Conservation (phyloP, 768 basidiomycete genomes). For the Butyriboletus loyo region DNA sequence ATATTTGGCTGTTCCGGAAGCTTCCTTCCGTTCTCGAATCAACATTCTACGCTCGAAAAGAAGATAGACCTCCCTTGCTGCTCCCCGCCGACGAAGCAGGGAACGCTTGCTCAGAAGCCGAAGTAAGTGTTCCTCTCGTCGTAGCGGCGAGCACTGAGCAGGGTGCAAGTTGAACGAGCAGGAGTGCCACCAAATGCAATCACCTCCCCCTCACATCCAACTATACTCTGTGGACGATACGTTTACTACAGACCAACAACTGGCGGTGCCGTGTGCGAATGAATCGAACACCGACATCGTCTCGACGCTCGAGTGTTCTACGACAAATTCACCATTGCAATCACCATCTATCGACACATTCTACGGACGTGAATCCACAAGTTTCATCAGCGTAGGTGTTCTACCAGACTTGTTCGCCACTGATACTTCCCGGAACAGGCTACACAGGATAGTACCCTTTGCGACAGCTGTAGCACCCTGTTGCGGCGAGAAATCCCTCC, state of each 20-base stretch:
- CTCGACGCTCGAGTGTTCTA: background rate
- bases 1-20: slow-evolving; percentile 3
- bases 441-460: slow-evolving; percentile 13
- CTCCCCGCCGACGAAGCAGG: background rate
- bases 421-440: background rate
- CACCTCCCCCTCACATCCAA: background rate
- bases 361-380: slow-evolving; percentile 2
- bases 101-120: background rate
- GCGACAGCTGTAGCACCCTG: slow-evolving; percentile 11
- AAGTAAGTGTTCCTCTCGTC: slow-evolving; percentile 5
- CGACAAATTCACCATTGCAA: background rate
- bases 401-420: background rate
- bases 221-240: background rate
- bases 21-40: background rate
- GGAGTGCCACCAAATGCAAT: background rate
- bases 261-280: background rate
- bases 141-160: background rate
- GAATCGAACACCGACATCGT: background rate
- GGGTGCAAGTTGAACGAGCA: background rate
- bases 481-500: slow-evolving; percentile 15
- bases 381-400: slow-evolving; percentile 11
- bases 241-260: background rate
- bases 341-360: background rate
- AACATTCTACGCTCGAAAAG: background rate
- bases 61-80: background rate